These are phyloP conservation scores for Rubia peregrina DNA, from an alignment of 305 asterid genomes.

Conservation along the genomic window DNA sequence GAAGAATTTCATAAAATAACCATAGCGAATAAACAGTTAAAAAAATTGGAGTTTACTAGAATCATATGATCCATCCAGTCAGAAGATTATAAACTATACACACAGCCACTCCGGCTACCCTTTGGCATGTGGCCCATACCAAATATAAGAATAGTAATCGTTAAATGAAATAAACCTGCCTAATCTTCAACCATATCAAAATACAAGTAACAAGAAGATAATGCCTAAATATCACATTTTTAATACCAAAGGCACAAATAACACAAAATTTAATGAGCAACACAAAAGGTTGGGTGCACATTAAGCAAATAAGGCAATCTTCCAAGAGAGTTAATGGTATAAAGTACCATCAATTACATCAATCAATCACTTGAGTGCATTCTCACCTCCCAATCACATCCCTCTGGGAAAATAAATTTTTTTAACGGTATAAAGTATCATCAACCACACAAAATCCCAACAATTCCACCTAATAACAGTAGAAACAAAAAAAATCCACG, in stretches of 20 bases:
- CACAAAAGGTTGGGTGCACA: neutral
- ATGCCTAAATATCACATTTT: neutral
- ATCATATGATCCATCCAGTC: neutral
- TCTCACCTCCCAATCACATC: neutral
- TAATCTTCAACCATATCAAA: neutral
- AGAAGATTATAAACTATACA: neutral
- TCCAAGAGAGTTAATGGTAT: neutral
- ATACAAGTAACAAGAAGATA: constrained; percentile 3
- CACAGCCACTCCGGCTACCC: neutral
- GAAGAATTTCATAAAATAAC: neutral
- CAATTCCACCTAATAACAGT: neutral
- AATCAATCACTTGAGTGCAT: too few relatives aligned
- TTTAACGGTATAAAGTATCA: constrained; percentile 6
- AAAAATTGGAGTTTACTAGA: neutral
- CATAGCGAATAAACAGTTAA: neutral
- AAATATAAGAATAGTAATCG: neutral
- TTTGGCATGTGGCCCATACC: neutral
- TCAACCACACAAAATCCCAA: constrained; percentile 3
- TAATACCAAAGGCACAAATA: neutral
- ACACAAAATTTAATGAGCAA: constrained; percentile 1
- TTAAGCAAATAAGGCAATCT: neutral
- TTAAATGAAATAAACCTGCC: neutral
- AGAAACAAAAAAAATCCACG: neutral
- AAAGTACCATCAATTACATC: neutral
- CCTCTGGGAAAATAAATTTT: constrained; percentile 4